phyloP scores from a whole-genome alignment of 345 rosid species.

The Diplotaxis tenuifolia region DNA sequence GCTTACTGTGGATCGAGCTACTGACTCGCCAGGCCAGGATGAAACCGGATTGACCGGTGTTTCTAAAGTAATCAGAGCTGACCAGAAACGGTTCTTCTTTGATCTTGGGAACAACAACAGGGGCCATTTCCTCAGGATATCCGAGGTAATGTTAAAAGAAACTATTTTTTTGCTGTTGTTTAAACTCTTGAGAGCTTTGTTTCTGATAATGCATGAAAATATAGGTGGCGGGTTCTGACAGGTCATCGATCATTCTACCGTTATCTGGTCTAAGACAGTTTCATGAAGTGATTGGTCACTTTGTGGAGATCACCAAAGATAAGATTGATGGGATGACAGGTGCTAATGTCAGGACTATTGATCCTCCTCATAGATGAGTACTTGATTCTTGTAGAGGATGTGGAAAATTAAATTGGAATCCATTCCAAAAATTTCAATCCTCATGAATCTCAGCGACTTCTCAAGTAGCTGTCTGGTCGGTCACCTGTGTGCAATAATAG shows the following conservation, averaged over 20 bases:
- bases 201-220: slow-evolving; percentile 6
- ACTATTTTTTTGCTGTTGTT: background rate
- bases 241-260: slow-evolving; percentile 95
- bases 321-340: slow-evolving; percentile 83
- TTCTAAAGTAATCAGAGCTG: slow-evolving; percentile 86
- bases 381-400: slow-evolving; percentile 27
- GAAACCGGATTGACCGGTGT: slow-evolving; percentile 60
- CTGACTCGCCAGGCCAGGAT: slow-evolving; percentile 68
- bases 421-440: slow-evolving; percentile 10
- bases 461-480: slow-evolving; percentile 39
- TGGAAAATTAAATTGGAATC: slow-evolving; percentile 9
- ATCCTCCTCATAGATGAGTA: slow-evolving; percentile 84
- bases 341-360: slow-evolving; percentile 84
- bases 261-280: slow-evolving; percentile 90
- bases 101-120: slow-evolving; percentile 94
- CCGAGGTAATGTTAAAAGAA: slow-evolving; percentile 55
- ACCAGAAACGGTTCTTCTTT: slow-evolving; percentile 92
- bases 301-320: slow-evolving; percentile 93
- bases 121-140: slow-evolving; percentile 93
- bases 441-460: slow-evolving; percentile 33
- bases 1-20: slow-evolving; percentile 62
- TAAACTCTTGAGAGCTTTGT: background rate
- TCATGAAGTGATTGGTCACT: slow-evolving; percentile 89
- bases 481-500: slow-evolving; percentile 44
- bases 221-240: slow-evolving; percentile 93